Evolutionary conservation across 2,329 filamentous ascomycete genomes (phyloP).

Genomic region (Scopulariopsis brevicaulis): DNA sequence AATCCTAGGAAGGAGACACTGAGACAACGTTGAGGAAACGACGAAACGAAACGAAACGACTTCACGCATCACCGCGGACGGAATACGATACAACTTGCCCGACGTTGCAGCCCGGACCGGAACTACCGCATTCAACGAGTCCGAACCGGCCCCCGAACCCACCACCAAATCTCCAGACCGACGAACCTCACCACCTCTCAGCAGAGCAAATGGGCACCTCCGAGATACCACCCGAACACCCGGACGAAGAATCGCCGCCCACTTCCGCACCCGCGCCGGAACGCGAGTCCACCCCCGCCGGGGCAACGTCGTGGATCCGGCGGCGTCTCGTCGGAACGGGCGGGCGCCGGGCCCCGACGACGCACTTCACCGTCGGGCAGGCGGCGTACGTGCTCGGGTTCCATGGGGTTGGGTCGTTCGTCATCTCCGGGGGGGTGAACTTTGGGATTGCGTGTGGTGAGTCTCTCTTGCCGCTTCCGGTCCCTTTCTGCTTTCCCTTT

Average conservation of each 20-base stretch:
- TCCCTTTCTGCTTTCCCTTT: constrained; percentile 1
- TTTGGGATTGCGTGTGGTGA: constrained; percentile 39
- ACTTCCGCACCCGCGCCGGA: too few species aligned
- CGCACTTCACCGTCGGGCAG: constrained; percentile 26
- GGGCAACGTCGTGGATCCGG: background rate
- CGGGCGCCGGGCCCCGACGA: background rate
- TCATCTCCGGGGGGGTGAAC: constrained; percentile 38
- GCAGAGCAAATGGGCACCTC: background rate
- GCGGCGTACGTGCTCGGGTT: constrained; percentile 35
- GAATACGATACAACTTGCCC: too few species aligned
- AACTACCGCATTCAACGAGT: too few species aligned
- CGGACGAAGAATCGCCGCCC: background rate
- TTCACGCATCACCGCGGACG: too few species aligned
- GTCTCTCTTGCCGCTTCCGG: constrained; percentile 5
- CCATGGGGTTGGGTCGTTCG: constrained; percentile 32
- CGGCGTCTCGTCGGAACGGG: background rate
- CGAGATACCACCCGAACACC: background rate
- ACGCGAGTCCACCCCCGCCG: background rate
- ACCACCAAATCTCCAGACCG: too few species aligned
- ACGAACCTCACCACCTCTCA: background rate
- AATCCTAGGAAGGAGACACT: too few species aligned
- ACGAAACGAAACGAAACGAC: too few species aligned
- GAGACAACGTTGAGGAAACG: too few species aligned
- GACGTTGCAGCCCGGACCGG: too few species aligned
- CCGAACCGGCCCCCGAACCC: too few species aligned